Evolutionary conservation across 2,329 filamentous ascomycete genomes (phyloP).

Genomic region (Coniochaeta sp.): DNA sequence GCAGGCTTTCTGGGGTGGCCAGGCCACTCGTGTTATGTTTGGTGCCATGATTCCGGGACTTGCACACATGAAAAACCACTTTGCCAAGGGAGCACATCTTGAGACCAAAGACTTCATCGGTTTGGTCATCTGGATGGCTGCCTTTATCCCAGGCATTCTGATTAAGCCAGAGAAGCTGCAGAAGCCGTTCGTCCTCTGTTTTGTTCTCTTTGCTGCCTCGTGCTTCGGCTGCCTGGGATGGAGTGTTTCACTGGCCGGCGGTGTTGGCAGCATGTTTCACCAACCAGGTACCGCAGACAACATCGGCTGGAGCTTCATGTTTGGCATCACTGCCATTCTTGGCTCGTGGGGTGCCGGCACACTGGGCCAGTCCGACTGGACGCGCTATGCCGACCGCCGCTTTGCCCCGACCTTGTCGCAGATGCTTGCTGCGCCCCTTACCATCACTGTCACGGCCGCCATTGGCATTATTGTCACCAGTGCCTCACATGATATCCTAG

Average conservation of each 20-base stretch:
- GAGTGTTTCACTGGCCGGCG: constrained; percentile 13
- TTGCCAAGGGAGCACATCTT: constrained; percentile 14
- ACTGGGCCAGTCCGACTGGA: constrained; percentile 20
- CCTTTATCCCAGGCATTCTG: constrained; percentile 9
- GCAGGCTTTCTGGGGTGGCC: constrained; percentile 21
- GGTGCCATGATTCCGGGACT: constrained; percentile 20
- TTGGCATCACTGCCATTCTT: constrained; percentile 13
- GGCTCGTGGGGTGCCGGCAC: constrained; percentile 18
- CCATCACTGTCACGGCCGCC: constrained; percentile 18
- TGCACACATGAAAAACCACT: constrained; percentile 16
- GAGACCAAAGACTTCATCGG: constrained; percentile 19
- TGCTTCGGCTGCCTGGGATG: constrained; percentile 13
- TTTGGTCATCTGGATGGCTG: constrained; percentile 16
- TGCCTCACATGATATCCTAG: constrained; percentile 13
- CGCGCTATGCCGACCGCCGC: constrained; percentile 15
- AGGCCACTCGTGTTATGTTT: constrained; percentile 13
- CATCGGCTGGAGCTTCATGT: constrained; percentile 10
- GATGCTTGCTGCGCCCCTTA: constrained; percentile 15
- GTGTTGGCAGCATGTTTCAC: constrained; percentile 2
- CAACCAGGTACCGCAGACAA: constrained; percentile 7
- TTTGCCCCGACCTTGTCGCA: constrained; percentile 12
- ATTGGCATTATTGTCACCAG: constrained; percentile 13
- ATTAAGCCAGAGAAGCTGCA: constrained; percentile 17
- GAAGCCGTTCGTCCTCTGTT: constrained; percentile 17
- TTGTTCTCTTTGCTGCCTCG: constrained; percentile 14